Conservation (phyloP, 495 filamentous ascomycete species). For the Xylaria nigripes region DNA sequence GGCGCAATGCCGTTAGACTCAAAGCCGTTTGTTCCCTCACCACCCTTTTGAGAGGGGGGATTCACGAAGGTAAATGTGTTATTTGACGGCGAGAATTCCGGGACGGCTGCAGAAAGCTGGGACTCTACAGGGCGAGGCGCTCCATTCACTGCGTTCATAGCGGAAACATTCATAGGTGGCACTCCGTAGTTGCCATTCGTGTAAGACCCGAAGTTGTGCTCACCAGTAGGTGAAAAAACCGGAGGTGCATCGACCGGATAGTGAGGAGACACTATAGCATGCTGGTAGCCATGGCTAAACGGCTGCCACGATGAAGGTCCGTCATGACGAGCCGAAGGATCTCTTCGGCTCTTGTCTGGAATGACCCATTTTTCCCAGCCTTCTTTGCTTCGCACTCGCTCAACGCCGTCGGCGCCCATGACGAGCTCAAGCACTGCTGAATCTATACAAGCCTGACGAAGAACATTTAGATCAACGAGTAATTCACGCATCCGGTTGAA, state of each 20-base stretch:
- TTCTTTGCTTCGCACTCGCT: slow-evolving; percentile 68
- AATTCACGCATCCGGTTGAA: slow-evolving; percentile 80
- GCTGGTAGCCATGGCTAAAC: slow-evolving; percentile 14
- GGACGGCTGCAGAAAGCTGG: slow-evolving; percentile 63
- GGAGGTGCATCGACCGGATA: slow-evolving; percentile 22
- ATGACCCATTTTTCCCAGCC: slow-evolving; percentile 80
- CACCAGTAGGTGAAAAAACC: slow-evolving; percentile 29
- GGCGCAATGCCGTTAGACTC: slow-evolving; percentile 3
- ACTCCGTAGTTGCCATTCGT: slow-evolving; percentile 28
- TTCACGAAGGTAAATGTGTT: slow-evolving; percentile 1
- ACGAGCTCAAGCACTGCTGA: slow-evolving; percentile 64
- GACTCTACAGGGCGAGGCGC: slow-evolving; percentile 40
- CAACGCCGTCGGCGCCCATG: slow-evolving; percentile 60
- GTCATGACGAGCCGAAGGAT: slow-evolving; percentile 32
- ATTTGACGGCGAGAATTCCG: slow-evolving; percentile 59
- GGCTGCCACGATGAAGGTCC: slow-evolving; percentile 28
- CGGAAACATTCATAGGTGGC: slow-evolving; percentile 31
- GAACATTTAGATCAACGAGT: slow-evolving; percentile 57
- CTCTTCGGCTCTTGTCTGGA: slow-evolving; percentile 42
- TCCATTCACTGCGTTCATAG: slow-evolving; percentile 34
- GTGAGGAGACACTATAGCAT: slow-evolving; percentile 17
- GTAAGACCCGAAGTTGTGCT: slow-evolving; percentile 23
- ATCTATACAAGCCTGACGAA: slow-evolving; percentile 64
- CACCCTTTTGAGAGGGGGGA: slow-evolving; percentile 1
- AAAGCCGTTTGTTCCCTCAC: slow-evolving; percentile 4